Evolutionary conservation across 495 filamentous ascomycete genomes (phyloP).

Genomic region (Podospora sp.): DNA sequence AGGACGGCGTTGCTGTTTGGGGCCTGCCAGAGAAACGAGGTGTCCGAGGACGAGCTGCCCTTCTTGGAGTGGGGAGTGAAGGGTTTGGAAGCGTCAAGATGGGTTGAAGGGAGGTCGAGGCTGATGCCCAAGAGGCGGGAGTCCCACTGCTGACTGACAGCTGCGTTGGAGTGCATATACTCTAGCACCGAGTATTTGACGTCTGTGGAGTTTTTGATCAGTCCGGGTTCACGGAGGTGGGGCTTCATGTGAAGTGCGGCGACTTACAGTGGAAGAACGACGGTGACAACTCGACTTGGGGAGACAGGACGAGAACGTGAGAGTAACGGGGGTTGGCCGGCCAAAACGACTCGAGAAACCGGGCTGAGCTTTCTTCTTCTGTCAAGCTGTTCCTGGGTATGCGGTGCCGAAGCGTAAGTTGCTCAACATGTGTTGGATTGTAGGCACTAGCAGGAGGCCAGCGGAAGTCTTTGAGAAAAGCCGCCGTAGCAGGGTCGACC

Average conservation of each 20-base stretch:
- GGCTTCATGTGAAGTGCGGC: not conserved
- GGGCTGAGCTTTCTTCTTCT: slow-evolving; percentile 65
- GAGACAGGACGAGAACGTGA: slow-evolving; percentile 77
- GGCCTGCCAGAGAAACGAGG: slow-evolving; percentile 76
- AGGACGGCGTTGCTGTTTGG: slow-evolving; percentile 78
- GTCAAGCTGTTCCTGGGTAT: slow-evolving; percentile 58
- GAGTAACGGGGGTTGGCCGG: slow-evolving; percentile 61
- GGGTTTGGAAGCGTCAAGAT: slow-evolving; percentile 56
- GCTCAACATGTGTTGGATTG: slow-evolving; percentile 39
- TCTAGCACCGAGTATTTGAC: slow-evolving; percentile 72
- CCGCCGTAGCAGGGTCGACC: slow-evolving; percentile 61
- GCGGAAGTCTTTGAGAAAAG: slow-evolving; percentile 60
- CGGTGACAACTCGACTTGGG: slow-evolving; percentile 72
- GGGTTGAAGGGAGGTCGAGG: slow-evolving; percentile 68
- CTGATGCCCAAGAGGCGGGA: slow-evolving; percentile 70
- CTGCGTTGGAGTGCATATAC: slow-evolving; percentile 67
- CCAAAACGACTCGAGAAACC: slow-evolving; percentile 81
- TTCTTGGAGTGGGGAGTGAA: slow-evolving; percentile 55
- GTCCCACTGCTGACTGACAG: slow-evolving; percentile 44
- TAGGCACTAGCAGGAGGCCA: slow-evolving; percentile 61
- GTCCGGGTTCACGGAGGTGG: not conserved
- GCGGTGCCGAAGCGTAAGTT: slow-evolving; percentile 71
- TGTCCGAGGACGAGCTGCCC: slow-evolving; percentile 23
- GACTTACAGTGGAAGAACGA: slow-evolving; percentile 74
- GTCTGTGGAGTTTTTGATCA: slow-evolving; percentile 31